Evolutionary conservation across 1,284 basidiomycete genomes (phyloP).

Genomic region (Gymnopus androsaceus): DNA sequence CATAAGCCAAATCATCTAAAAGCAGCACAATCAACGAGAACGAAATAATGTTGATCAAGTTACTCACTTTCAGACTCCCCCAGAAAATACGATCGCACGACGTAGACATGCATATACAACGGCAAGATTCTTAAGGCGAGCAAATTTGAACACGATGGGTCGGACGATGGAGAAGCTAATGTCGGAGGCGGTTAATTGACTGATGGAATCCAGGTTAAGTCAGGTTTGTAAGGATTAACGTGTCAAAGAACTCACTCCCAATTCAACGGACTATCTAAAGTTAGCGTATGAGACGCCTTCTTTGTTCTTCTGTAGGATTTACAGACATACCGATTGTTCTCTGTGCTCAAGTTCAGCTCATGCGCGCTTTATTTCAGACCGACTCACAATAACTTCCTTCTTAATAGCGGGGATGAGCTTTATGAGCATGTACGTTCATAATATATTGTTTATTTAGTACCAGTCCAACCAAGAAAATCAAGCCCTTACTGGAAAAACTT

Average conservation of each 20-base stretch:
- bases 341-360: conserved; percentile 32
- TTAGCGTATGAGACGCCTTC: not conserved
- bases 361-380: too few species aligned
- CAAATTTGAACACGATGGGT: conserved; percentile 80
- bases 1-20: conserved; percentile 73
- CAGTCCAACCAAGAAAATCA: too few species aligned
- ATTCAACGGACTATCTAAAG: conserved; percentile 70
- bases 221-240: not conserved
- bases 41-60: conserved; percentile 35
- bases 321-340: conserved; percentile 49
- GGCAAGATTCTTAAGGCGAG: conserved; percentile 71
- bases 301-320: conserved; percentile 5
- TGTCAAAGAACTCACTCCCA: conserved; percentile 67
- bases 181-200: conserved; percentile 79
- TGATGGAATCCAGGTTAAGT: conserved; percentile 28
- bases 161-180: conserved; percentile 83
- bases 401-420: conserved; percentile 71
- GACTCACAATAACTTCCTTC: conserved; percentile 65
- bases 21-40: too few species aligned
- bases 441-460: too few species aligned
- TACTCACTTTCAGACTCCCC: conserved; percentile 26
- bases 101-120: conserved; percentile 75
- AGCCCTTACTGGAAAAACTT: conserved; percentile 79
- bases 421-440: too few species aligned
- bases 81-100: conserved; percentile 59